A percentile compares a stretch with the other conserved stretches of the same genome.
Conservation (phyloP, 176 grass and related monocot species). For the Thalia dealbata region DNA sequence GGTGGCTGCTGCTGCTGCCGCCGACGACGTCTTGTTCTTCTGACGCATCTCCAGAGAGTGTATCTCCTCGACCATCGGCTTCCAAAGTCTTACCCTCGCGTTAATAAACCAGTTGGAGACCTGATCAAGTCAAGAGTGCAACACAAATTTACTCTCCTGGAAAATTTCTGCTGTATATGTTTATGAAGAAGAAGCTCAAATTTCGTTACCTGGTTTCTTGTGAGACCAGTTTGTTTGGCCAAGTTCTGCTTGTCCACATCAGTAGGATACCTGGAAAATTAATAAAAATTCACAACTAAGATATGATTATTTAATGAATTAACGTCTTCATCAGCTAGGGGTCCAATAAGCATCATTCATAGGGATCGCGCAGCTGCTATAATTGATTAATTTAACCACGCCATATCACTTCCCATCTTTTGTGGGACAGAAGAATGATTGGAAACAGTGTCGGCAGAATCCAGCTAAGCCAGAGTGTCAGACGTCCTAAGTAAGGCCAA, state of each 20-base stretch:
- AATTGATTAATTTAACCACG: not conserved
- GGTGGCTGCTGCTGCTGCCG: constrained; percentile 9
- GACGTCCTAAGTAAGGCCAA: not conserved
- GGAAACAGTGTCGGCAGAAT: not conserved
- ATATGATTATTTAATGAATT: not conserved
- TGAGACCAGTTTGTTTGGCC: constrained; percentile 14
- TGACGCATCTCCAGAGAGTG: constrained; percentile 87
- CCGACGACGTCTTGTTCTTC: constrained; percentile 35
- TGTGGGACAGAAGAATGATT: not conserved
- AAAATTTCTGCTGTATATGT: too few relatives aligned
- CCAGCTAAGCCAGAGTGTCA: not conserved
- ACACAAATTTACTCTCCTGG: too few relatives aligned
- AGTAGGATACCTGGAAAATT: constrained; percentile 9
- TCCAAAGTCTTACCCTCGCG: constrained; percentile 94
- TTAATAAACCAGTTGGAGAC: constrained; percentile 99
- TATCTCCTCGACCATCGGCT: constrained; percentile 99
- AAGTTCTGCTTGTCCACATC: constrained; percentile 15
- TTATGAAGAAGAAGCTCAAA: too few relatives aligned
- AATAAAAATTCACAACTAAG: not conserved
- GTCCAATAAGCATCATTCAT: not conserved
- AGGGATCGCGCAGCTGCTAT: not conserved
- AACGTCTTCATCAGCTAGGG: too few relatives aligned
- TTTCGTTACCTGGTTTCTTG: constrained; percentile 8
- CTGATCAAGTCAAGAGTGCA: constrained; percentile 14
- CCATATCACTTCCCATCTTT: not conserved